A percentile compares a stretch with the other conserved stretches of the same genome.
Evolutionary conservation across 169 alveolate species (phyloP).

Genomic region (Cytauxzoon felis): DNA sequence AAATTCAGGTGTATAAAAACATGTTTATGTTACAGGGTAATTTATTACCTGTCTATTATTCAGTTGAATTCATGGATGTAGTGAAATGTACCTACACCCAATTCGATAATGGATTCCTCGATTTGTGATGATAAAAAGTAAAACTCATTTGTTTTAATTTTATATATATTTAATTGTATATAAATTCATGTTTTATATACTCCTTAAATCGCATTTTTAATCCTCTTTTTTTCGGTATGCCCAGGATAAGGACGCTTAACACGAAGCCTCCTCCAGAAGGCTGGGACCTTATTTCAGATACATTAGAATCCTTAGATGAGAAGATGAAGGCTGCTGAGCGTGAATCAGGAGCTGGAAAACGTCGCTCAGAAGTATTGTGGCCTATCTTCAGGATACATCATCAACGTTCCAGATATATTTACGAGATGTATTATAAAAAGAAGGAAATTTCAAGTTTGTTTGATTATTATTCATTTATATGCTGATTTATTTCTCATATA

Average conservation of each 20-base stretch:
- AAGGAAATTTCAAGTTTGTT: constrained; percentile 87
- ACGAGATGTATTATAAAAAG: constrained; percentile 87
- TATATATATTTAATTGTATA: neutral
- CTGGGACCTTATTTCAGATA: constrained; percentile 91
- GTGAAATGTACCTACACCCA: too few species aligned
- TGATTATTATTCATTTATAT: neutral
- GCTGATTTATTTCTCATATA: neutral
- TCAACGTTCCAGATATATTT: constrained; percentile 92
- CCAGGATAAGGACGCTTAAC: constrained; percentile 71
- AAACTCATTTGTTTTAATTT: too few species aligned
- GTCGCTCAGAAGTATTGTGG: constrained; percentile 95
- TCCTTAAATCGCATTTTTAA: too few species aligned
- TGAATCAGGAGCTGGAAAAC: constrained; percentile 90
- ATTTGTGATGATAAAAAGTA: too few species aligned
- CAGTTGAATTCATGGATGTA: too few species aligned
- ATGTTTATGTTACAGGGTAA: too few species aligned
- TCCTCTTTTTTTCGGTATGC: constrained; percentile 40
- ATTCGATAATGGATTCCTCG: too few species aligned
- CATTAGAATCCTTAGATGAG: constrained; percentile 86
- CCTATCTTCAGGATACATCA: constrained; percentile 95
- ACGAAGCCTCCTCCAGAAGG: constrained; percentile 89
- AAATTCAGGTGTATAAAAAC: too few species aligned
- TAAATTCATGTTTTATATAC: too few species aligned
- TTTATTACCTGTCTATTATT: too few species aligned
- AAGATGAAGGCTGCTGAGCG: constrained; percentile 94